A percentile compares a stretch with the other conserved stretches of the same genome.
Conservation (phyloP, 345 rosid genomes). For the Acer yangbiense region DNA sequence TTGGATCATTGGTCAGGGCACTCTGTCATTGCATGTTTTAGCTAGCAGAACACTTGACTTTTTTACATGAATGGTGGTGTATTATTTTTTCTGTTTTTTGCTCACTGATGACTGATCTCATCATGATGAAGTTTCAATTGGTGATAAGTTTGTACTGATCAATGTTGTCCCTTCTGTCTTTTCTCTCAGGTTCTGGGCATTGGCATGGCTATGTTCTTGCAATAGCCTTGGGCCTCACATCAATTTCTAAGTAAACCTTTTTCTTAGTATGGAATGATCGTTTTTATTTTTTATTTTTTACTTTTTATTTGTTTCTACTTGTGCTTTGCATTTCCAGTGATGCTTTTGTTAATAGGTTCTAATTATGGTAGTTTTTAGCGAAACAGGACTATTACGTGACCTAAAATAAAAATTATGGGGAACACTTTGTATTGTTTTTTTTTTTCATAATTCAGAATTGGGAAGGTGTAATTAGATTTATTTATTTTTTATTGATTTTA, state of each 20-base stretch:
- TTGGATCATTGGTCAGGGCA: constrained; percentile 4
- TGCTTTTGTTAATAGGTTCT: background rate
- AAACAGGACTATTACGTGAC: background rate
- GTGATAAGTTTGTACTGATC: background rate
- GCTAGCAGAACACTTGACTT: background rate
- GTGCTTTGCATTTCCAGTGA: constrained; percentile 1
- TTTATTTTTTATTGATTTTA: no score
- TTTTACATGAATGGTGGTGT: background rate
- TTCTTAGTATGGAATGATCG: background rate
- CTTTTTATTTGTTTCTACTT: background rate
- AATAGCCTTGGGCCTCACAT: constrained; percentile 63
- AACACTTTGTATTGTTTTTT: background rate
- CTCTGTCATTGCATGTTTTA: background rate
- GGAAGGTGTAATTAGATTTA: background rate
- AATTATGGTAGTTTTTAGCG: background rate
- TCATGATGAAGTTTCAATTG: background rate
- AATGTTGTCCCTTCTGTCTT: constrained; percentile 18
- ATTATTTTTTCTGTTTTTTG: background rate
- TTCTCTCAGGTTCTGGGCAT: constrained; percentile 59
- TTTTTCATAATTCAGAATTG: no score
- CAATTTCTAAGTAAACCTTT: constrained; percentile 66
- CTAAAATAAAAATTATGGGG: background rate
- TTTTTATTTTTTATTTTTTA: constrained; percentile 2
- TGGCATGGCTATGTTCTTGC: constrained; percentile 71
- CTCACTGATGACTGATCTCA: background rate